Base-by-base conservation (phyloP, 108 stramenopile species). In the Discostella pseudostelligera region DNA sequence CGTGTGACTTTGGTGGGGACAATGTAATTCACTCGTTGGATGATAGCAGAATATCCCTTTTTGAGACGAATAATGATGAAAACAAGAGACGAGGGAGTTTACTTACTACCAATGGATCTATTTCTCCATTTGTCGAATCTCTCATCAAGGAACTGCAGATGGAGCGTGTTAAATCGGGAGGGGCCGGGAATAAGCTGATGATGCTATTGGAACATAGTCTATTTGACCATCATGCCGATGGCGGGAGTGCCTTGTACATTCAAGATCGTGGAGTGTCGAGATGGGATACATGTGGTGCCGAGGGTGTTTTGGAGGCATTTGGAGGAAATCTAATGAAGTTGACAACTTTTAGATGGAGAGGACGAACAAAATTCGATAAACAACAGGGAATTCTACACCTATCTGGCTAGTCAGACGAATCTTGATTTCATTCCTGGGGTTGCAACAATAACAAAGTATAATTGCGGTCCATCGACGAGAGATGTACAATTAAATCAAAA, bases 101-200 rank as follows among this genome's bases (percentile, higher is more conserved):
- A n/a, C 60, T 86, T 6, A 86, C 83, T 22, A 59, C 81, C 6
- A 86, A 86, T 55, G 85, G 85, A 8, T 56, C 67, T 6, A 86
- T 86, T 12, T 86, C 85, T 7, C 74, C 73, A 6, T 86, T 86
- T 55, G 29, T 86, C 6, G 67, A 76, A 54, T 44, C 59, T 13
- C 65, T 86, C 0, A 59, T 85, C 16, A 39, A 56, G 12, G 78
- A 74, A 35, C 43, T 85, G n/a, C 17, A 59, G 0, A 46, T 60
- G 36, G 53, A 26, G 4, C 56, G 72, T 21, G 57, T 74, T 1
- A 77, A 75, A 21, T 24, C 81, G 13, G 85, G 85, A 9, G 85
- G 85, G 1, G 85, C 82, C 19, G 85, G 85, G 12, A 86, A 86
- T 56, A 86, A 83, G 70, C 76, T 83, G 70, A 65, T 86, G 60